Conservation (phyloP, 306 rosid species). For the Fagus sylvatica region DNA sequence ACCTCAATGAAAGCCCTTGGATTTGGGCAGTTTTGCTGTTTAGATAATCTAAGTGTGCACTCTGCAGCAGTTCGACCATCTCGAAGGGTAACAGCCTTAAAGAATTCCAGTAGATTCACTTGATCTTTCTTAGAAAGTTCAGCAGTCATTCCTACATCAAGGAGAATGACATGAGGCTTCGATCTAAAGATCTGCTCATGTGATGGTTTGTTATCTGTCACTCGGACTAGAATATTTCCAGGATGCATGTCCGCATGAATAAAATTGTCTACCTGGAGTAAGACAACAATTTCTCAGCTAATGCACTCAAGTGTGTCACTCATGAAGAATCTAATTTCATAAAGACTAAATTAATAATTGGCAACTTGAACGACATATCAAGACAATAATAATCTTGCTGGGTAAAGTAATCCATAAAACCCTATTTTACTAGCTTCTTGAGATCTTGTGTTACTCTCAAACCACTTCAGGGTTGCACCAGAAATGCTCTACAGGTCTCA, state of each 20-base stretch:
- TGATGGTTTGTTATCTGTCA: conserved; percentile 33
- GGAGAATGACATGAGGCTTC: conserved; percentile 82
- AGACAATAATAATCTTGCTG: conserved; percentile 14
- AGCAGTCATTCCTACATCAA: conserved; percentile 82
- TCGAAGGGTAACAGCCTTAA: conserved; percentile 71
- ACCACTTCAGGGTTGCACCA: not conserved
- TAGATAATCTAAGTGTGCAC: conserved; percentile 70
- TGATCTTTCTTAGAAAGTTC: conserved; percentile 65
- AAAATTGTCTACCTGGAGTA: conserved; percentile 77
- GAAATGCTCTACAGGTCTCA: not conserved
- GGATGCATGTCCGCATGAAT: conserved; percentile 93
- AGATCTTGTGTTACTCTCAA: not conserved
- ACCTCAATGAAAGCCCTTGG: conserved; percentile 78
- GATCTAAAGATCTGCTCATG: conserved; percentile 49
- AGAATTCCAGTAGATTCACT: conserved; percentile 53
- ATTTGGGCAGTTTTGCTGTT: conserved; percentile 67
- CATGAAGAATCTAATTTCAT: not conserved
- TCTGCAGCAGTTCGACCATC: conserved; percentile 75
- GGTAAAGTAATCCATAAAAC: not conserved
- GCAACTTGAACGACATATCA: conserved; percentile 6
- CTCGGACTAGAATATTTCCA: conserved; percentile 83
- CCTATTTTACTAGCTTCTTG: not conserved
- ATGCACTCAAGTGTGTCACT: conserved; percentile 18
- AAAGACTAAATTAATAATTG: not conserved
- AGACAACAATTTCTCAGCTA: conserved; percentile 25